Percentiles rank a stretch among this genome's conserved stretches.
Evolutionary conservation across 2,329 filamentous ascomycete species (phyloP).

Genomic region (Colletotrichum endophyticum): DNA sequence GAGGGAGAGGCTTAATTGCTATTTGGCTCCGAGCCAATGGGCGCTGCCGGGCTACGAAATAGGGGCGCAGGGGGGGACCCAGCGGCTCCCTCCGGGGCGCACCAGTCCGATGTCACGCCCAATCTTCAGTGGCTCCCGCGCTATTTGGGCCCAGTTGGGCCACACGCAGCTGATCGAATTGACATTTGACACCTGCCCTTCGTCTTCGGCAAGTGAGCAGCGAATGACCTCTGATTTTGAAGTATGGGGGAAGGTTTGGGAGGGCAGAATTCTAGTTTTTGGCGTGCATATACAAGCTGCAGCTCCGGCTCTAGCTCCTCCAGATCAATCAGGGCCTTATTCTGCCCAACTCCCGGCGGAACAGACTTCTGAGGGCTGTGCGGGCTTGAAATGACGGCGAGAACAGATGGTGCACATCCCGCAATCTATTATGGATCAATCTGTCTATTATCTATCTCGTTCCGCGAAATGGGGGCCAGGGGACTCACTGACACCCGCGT

Average conservation of each 20-base stretch:
- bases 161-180: conserved; percentile 3
- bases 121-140: conserved; percentile 4
- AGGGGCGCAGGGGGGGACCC: conserved; percentile 3
- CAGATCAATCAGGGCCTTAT: neutral
- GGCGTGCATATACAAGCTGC: neutral
- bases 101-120: conserved; percentile 2
- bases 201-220: neutral
- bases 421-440: neutral
- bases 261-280: neutral
- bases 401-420: conserved; percentile 2
- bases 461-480: neutral
- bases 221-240: neutral
- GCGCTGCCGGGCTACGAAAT: neutral
- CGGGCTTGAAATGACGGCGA: neutral
- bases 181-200: conserved; percentile 1
- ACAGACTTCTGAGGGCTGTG: neutral
- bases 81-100: conserved; percentile 11
- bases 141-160: conserved; percentile 1
- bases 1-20: conserved; percentile 19
- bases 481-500: neutral
- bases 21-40: conserved; percentile 18
- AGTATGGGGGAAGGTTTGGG: neutral
- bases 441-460: neutral
- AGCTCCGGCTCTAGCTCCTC: neutral
- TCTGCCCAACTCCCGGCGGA: neutral